phyloP scores from a whole-genome alignment of 306 rosid species.

The Nissolia schottii region DNA sequence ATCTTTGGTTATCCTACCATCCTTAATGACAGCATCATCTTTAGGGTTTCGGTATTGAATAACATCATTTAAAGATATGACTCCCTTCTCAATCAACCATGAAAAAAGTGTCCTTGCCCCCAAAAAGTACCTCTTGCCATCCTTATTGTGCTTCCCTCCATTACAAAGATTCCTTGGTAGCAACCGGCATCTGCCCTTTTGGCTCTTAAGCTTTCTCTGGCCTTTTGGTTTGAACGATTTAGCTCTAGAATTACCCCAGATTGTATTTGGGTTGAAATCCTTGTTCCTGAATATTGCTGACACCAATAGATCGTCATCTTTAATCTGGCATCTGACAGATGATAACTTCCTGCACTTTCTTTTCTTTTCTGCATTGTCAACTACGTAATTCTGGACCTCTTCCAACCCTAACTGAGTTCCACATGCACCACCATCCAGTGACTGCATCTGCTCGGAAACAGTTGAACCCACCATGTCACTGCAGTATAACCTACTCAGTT shows the following conservation, averaged over 20 bases:
- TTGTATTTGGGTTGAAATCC: constrained; percentile 42
- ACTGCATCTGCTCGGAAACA: constrained; percentile 38
- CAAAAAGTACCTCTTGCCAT: constrained; percentile 52
- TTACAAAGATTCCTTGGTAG: constrained; percentile 67
- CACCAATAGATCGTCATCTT: constrained; percentile 86
- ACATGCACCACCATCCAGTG: constrained; percentile 30
- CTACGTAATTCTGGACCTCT: constrained; percentile 42
- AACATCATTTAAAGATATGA: constrained; percentile 59
- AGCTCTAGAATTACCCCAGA: constrained; percentile 32
- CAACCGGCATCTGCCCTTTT: constrained; percentile 67
- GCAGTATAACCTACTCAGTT: constrained; percentile 40
- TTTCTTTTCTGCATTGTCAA: constrained; percentile 34
- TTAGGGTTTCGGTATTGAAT: constrained; percentile 71
- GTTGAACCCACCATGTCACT: constrained; percentile 35
- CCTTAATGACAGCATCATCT: constrained; percentile 59
- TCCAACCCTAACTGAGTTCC: constrained; percentile 32
- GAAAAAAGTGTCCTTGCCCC: constrained; percentile 76
- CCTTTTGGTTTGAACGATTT: constrained; percentile 54
- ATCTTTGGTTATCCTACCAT: constrained; percentile 74
- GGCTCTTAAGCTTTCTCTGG: constrained; percentile 52
- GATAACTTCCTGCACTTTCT: constrained; percentile 31
- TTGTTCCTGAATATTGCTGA: constrained; percentile 77
- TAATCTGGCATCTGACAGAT: constrained; percentile 59
- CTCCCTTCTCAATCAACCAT: constrained; percentile 82
- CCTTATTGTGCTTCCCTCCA: constrained; percentile 65